Evolutionary conservation across 768 basidiomycete species (phyloP).

Genomic region (Amanita subjunquillea): DNA sequence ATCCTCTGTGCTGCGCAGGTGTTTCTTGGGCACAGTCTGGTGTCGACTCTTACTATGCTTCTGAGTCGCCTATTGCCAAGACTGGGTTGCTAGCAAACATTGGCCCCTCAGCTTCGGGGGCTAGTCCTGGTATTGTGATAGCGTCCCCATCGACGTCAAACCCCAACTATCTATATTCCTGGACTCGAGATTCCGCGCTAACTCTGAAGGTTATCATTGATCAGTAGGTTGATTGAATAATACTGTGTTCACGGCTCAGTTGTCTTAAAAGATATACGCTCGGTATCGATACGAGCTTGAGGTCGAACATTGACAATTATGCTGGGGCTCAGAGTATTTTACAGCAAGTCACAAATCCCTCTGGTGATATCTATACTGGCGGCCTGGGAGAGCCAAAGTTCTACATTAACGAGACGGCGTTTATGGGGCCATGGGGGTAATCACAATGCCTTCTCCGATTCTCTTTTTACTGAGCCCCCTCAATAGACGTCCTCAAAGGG

Average conservation of each 20-base stretch:
- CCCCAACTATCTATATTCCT: conserved; percentile 54
- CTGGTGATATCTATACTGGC: conserved; percentile 46
- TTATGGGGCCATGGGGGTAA: conserved; percentile 27
- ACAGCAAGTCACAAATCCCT: conserved; percentile 60
- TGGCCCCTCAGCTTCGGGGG: conserved; percentile 38
- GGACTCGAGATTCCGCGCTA: conserved; percentile 59
- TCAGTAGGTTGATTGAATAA: conserved; percentile 20
- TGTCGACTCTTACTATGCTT: conserved; percentile 1
- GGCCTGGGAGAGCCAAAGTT: conserved; percentile 72
- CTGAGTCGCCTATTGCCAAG: conserved; percentile 16
- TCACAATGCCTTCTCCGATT: background rate
- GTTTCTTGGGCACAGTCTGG: background rate
- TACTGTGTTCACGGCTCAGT: background rate
- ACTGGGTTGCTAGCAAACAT: conserved; percentile 50
- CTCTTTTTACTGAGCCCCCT: background rate
- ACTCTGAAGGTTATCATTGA: conserved; percentile 41
- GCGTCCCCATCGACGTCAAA: conserved; percentile 35
- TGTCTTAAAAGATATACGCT: conserved; percentile 21
- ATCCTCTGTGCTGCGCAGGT: background rate
- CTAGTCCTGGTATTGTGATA: conserved; percentile 35
- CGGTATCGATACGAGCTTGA: conserved; percentile 38
- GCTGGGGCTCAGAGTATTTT: conserved; percentile 37
- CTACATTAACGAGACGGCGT: conserved; percentile 37
- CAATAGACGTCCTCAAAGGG: conserved; percentile 45
- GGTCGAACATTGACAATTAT: conserved; percentile 42